These are phyloP conservation scores for Monosporascus sp. DNA, from an alignment of 2,329 filamentous ascomycete genomes.

Conservation along the genomic window DNA sequence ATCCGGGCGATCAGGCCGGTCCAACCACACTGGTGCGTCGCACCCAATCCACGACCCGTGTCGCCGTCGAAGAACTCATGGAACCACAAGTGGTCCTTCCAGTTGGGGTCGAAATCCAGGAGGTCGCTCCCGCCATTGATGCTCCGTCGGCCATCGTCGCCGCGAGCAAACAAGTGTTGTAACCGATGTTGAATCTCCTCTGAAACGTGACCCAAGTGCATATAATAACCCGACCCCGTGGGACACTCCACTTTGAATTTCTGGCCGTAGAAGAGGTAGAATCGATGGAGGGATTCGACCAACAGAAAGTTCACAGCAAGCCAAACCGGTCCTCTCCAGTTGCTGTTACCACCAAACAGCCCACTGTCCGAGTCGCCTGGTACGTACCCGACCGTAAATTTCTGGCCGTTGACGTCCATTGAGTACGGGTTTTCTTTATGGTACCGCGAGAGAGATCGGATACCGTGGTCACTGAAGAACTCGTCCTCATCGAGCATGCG, in stretches of 20 bases:
- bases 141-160: constrained; percentile 79
- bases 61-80: constrained; percentile 97
- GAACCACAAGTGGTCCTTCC: constrained; percentile 94
- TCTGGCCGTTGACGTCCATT: constrained; percentile 93
- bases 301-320: constrained; percentile 92
- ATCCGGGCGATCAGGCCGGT: constrained; percentile 92
- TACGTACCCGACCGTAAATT: constrained; percentile 82
- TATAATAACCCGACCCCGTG: constrained; percentile 85
- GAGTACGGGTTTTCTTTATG: constrained; percentile 87
- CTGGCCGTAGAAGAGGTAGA: constrained; percentile 93
- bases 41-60: constrained; percentile 79
- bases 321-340: constrained; percentile 96
- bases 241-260: constrained; percentile 88
- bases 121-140: constrained; percentile 81
- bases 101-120: constrained; percentile 86
- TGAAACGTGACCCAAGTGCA: constrained; percentile 92
- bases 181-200: constrained; percentile 93
- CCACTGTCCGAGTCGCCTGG: constrained; percentile 95
- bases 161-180: constrained; percentile 82
- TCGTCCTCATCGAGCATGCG: constrained; percentile 93
- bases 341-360: constrained; percentile 94
- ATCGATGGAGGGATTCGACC: constrained; percentile 88
- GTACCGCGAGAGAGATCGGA: constrained; percentile 85
- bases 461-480: constrained; percentile 85
- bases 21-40: constrained; percentile 95